Conservation (phyloP, 192 early-diverging fungal genomes). For the Backusella sp. region DNA sequence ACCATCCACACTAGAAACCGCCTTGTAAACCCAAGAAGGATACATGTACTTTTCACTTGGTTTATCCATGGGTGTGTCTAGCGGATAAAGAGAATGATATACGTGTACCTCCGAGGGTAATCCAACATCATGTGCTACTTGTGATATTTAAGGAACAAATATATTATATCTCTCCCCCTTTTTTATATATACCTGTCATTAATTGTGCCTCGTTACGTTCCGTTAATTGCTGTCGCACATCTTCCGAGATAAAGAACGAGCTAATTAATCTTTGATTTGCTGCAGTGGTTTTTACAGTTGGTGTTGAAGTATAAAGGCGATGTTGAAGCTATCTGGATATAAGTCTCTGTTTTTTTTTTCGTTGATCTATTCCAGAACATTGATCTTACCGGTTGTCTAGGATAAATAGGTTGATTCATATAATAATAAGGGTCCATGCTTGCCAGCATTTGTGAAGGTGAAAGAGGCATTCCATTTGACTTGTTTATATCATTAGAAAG, state of each 20-base stretch:
- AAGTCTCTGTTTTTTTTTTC: no score
- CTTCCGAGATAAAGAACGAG: slow-evolving; percentile 84
- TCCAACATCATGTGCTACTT: slow-evolving; percentile 52
- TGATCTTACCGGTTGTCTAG: slow-evolving; percentile 36
- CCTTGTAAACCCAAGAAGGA: slow-evolving; percentile 82
- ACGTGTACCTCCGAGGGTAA: slow-evolving; percentile 80
- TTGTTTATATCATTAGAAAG: neutral
- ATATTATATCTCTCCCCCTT: no score
- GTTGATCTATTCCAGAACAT: neutral
- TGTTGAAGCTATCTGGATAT: slow-evolving; percentile 62
- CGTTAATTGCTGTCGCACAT: slow-evolving; percentile 77
- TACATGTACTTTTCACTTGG: slow-evolving; percentile 52
- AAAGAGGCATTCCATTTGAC: slow-evolving; percentile 10
- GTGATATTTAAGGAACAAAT: neutral
- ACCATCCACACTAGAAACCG: slow-evolving; percentile 79
- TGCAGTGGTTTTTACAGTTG: slow-evolving; percentile 63
- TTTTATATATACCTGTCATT: slow-evolving; percentile 19
- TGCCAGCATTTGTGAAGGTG: slow-evolving; percentile 21
- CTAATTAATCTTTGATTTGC: slow-evolving; percentile 77
- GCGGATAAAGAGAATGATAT: slow-evolving; percentile 83
- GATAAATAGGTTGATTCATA: slow-evolving; percentile 22
- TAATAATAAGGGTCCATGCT: slow-evolving; percentile 36
- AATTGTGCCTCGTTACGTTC: slow-evolving; percentile 57
- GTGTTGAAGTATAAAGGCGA: slow-evolving; percentile 73
- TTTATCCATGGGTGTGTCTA: slow-evolving; percentile 57